Evolutionary conservation across 352 stramenopile species (phyloP), one percentile per base, ranked within the genome.

Genomic region (Pythium sukuiense): DNA sequence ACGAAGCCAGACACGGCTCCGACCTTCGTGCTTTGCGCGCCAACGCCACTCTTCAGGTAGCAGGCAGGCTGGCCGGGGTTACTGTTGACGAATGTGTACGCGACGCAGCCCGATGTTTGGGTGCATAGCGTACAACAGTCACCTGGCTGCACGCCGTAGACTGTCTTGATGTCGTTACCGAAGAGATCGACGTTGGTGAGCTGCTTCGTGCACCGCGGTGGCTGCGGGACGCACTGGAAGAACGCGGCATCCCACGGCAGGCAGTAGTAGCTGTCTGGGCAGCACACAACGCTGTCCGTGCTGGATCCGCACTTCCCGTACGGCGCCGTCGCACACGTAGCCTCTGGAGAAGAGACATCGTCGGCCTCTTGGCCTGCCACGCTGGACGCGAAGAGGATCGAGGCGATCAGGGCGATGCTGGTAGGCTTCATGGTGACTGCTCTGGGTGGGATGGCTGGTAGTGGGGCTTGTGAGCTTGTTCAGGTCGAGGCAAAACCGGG

Each of bases 201-300:
- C 62, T 81, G 76, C 24, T 55, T 55, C 12, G 62, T 71, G 69
- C 79, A 87, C 56, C 76, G 53, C 20, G 50, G 8, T 5, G 79
- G 76, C 6, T 61, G 26, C 14, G 65, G 32, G 46, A 80, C 63
- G 61, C 79, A 87, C 63, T 87, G 79, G 70, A 77, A 83, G 65
- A 78, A 75, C 30, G 50, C 58, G 0, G 70, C 37, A 67, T 82
- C 69, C 75, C 77, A 86, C 1, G 77, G 75, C 59, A 78, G 75
- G 64, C 77, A 86, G 73, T 83, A 86, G 49, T 74, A 68, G 33
- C 63, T 68, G 11, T 46, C 59, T 2, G 75, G 69, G 16, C 78
- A 86, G 69, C 78, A 87, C 24, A 46, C 55, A 2, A 72, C 58
- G n/a, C 59, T 65, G 16, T 24, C 63, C 41, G 20, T 35, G 26